These are phyloP conservation scores for Carex sylvatica DNA, from an alignment of 202 grass and related monocot species.

Conservation along the genomic window DNA sequence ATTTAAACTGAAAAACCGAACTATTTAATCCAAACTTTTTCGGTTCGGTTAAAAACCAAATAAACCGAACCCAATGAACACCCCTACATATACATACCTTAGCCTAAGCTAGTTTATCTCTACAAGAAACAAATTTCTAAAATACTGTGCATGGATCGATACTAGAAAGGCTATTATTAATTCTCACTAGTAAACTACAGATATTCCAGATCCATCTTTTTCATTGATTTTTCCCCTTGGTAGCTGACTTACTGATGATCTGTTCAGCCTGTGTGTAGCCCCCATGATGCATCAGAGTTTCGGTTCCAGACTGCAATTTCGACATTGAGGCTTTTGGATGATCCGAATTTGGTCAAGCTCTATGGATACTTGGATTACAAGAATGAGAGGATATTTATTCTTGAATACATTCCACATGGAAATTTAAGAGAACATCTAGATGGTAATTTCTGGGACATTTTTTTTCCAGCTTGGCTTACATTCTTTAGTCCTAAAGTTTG, in stretches of 20 bases:
- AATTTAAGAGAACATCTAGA: conserved; percentile 18
- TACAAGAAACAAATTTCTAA: neutral
- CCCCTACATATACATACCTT: neutral
- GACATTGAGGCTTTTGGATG: neutral
- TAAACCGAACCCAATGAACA: no score
- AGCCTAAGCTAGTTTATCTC: neutral
- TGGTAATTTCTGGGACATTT: neutral
- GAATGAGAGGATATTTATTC: neutral
- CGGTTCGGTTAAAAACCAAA: no score
- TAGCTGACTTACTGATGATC: neutral
- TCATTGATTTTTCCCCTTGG: neutral
- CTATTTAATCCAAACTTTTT: no score
- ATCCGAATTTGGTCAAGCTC: neutral
- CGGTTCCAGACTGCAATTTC: neutral
- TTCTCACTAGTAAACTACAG: neutral
- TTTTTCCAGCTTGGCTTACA: neutral
- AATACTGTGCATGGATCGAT: neutral
- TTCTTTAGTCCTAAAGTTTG: neutral
- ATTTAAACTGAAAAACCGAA: no score
- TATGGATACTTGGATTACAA: conserved; percentile 3
- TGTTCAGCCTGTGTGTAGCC: neutral
- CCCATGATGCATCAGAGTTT: neutral
- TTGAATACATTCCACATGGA: neutral
- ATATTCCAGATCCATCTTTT: neutral
- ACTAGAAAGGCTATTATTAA: neutral